Conservation (phyloP, 2,329 filamentous ascomycete species). For the Neurospora sp. region DNA sequence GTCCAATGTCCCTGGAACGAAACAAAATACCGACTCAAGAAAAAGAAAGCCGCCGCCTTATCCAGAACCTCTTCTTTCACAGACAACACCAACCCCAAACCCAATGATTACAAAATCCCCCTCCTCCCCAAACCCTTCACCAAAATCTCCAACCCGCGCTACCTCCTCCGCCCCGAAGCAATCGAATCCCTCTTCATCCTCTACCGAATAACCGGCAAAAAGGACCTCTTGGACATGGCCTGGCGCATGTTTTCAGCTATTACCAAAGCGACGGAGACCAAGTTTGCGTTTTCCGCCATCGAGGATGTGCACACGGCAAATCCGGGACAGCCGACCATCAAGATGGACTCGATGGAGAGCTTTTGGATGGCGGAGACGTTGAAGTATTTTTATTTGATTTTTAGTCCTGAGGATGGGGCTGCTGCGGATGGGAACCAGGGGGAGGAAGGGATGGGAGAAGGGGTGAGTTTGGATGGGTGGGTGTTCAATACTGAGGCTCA, state of each 20-base stretch:
- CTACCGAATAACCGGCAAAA: conserved; percentile 39
- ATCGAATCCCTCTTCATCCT: conserved; percentile 43
- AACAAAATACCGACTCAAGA: conserved; percentile 24
- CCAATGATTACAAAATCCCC: conserved; percentile 13
- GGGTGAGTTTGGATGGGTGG: conserved; percentile 58
- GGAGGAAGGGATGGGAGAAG: no score
- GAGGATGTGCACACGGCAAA: conserved; percentile 35
- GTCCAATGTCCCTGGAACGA: conserved; percentile 21
- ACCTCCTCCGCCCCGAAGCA: conserved; percentile 39
- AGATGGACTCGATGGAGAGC: conserved; percentile 36
- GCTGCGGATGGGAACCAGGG: not conserved
- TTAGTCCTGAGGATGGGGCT: conserved; percentile 48
- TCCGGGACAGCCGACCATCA: conserved; percentile 17
- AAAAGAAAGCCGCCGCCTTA: conserved; percentile 17
- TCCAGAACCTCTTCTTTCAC: no score
- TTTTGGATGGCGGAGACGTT: conserved; percentile 70
- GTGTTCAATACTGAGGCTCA: conserved; percentile 53
- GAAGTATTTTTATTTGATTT: conserved; percentile 70
- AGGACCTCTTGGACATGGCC: conserved; percentile 32
- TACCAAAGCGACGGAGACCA: conserved; percentile 31
- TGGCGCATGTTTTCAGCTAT: conserved; percentile 40
- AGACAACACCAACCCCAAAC: not conserved
- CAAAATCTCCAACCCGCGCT: conserved; percentile 34
- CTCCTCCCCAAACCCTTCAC: conserved; percentile 45
- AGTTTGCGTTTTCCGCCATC: conserved; percentile 33